These are phyloP conservation scores for Drosera spatulata DNA, from an alignment of 179 eudicot genomes.

Conservation along the genomic window DNA sequence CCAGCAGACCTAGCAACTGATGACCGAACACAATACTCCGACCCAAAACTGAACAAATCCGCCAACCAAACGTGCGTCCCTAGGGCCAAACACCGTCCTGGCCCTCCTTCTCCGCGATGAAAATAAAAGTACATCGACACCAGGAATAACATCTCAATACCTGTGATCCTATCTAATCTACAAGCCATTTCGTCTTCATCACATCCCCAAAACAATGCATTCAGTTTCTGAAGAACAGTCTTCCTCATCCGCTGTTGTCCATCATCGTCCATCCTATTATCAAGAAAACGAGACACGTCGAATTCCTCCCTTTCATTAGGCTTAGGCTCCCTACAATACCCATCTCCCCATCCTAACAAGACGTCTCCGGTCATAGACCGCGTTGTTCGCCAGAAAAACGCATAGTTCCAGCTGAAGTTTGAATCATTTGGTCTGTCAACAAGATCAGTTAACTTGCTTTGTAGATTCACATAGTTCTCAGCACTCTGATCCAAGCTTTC, in stretches of 20 bases:
- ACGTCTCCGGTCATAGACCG: slow-evolving; percentile 61
- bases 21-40: slow-evolving; percentile 61
- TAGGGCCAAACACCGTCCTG: slow-evolving; percentile 56
- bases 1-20: slow-evolving; percentile 71
- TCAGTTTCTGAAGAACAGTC: slow-evolving; percentile 72
- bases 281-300: slow-evolving; percentile 27
- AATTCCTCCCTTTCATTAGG: slow-evolving; percentile 47
- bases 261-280: slow-evolving; percentile 53
- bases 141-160: slow-evolving; percentile 84
- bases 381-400: slow-evolving; percentile 90
- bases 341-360: slow-evolving; percentile 95
- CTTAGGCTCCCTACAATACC: slow-evolving; percentile 79
- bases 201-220: slow-evolving; percentile 57
- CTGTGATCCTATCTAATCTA: slow-evolving; percentile 81
- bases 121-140: slow-evolving; percentile 88
- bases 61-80: slow-evolving; percentile 59
- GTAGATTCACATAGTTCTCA: slow-evolving; percentile 58
- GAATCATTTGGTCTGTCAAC: slow-evolving; percentile 52
- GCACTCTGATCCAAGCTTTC: slow-evolving; percentile 52
- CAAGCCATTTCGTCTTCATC: slow-evolving; percentile 81
- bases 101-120: slow-evolving; percentile 68
- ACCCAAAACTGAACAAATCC: slow-evolving; percentile 37
- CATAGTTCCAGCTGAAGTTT: slow-evolving; percentile 85
- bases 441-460: slow-evolving; percentile 75
- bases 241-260: slow-evolving; percentile 79